Conservation (phyloP, 805 yeast genomes). For the Ogataea sp. region DNA sequence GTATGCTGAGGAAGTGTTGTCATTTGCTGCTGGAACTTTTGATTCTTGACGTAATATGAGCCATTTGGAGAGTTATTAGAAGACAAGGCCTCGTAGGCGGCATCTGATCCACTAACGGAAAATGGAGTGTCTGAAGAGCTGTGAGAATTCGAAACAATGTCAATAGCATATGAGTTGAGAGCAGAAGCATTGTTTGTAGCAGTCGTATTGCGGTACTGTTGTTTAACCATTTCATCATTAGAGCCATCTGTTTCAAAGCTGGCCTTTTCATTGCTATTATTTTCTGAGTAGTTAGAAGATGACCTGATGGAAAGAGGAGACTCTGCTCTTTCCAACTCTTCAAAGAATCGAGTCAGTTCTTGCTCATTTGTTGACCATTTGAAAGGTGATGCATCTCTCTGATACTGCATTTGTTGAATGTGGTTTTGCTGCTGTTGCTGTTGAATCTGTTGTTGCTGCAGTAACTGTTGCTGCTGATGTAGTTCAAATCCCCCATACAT, state of each 20-base stretch:
- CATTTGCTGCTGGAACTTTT: constrained; percentile 1
- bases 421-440: not conserved
- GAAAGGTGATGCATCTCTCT: constrained; percentile 8
- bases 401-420: not conserved
- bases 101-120: not conserved
- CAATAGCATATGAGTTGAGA: constrained; percentile 2
- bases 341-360: constrained; percentile 39
- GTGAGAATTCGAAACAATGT: not conserved
- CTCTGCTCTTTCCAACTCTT: constrained; percentile 31
- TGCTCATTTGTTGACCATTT: constrained; percentile 30
- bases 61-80: constrained; percentile 1
- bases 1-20: not conserved
- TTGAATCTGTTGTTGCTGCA: not conserved
- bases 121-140: not conserved
- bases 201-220: not conserved
- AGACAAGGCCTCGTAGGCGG: constrained; percentile 1
- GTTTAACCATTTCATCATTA: not conserved
- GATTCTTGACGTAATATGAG: not conserved
- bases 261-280: constrained; percentile 6
- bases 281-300: constrained; percentile 3
- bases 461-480: not conserved
- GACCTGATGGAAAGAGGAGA: constrained; percentile 17
- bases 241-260: constrained; percentile 6
- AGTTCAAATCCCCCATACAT: no score
- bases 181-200: not conserved